Conservation (phyloP, 2,329 filamentous ascomycete genomes). For the Hypoxylon sp. region DNA sequence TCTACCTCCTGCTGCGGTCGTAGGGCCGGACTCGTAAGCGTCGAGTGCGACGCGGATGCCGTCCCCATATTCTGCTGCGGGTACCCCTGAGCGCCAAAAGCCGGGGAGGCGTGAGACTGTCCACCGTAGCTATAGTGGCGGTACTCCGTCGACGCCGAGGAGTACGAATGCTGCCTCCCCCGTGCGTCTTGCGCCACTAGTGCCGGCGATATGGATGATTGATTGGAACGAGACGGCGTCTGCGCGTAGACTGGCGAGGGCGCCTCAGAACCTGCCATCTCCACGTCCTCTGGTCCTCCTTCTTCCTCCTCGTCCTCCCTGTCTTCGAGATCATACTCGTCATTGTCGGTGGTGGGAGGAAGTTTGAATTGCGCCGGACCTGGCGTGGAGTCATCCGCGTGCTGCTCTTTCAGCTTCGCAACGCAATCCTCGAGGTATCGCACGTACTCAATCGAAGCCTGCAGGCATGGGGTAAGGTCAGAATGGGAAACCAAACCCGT, state of each 20-base stretch:
- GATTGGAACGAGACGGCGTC: slow-evolving; percentile 47
- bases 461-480: slow-evolving; percentile 14
- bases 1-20: slow-evolving; percentile 66
- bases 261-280: slow-evolving; percentile 66
- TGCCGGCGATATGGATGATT: slow-evolving; percentile 63
- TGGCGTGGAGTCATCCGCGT: slow-evolving; percentile 48
- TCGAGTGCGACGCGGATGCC: slow-evolving; percentile 57
- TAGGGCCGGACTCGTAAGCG: slow-evolving; percentile 67
- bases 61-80: slow-evolving; percentile 49
- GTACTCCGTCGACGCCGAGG: slow-evolving; percentile 57
- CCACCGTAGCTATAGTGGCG: slow-evolving; percentile 54
- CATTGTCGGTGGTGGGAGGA: slow-evolving; percentile 42
- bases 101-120: slow-evolving; percentile 55
- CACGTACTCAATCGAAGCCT: slow-evolving; percentile 97
- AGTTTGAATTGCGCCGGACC: slow-evolving; percentile 43
- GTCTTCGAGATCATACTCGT: slow-evolving; percentile 45
- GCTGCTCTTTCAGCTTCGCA: slow-evolving; percentile 74
- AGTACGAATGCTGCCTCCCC: slow-evolving; percentile 61
- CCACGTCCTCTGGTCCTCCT: slow-evolving; percentile 59
- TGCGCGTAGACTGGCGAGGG: slow-evolving; percentile 58
- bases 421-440: slow-evolving; percentile 93
- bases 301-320: slow-evolving; percentile 55
- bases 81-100: slow-evolving; percentile 54
- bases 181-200: slow-evolving; percentile 57
- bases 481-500: slow-evolving; percentile 1